A percentile compares a stretch with the other conserved stretches of the same genome.
phyloP scores from a whole-genome alignment of 345 rosid species.

The Draba incana region DNA sequence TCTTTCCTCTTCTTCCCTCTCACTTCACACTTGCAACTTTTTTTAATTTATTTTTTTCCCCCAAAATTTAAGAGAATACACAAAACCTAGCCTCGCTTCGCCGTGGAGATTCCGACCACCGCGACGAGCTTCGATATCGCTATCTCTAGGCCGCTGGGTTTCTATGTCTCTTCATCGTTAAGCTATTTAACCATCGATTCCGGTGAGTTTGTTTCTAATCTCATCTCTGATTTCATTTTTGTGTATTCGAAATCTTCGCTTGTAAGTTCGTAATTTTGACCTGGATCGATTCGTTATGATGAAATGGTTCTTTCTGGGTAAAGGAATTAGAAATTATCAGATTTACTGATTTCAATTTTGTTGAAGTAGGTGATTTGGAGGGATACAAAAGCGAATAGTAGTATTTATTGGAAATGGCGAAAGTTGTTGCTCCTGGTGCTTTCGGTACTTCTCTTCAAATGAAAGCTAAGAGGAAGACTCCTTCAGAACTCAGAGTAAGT shows the following conservation, averaged over 20 bases:
- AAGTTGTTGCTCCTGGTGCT: constrained; percentile 64
- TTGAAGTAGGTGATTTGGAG: constrained; percentile 27
- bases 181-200: constrained; percentile 24
- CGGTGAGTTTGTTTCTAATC: constrained; percentile 20
- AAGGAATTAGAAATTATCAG: not conserved
- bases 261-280: not conserved
- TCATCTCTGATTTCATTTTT: constrained; percentile 22
- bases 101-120: constrained; percentile 28
- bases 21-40: constrained; percentile 14
- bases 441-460: constrained; percentile 52
- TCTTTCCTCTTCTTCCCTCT: constrained; percentile 39
- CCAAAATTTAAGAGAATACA: not conserved
- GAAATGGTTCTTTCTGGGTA: not conserved
- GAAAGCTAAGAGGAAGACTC: constrained; percentile 73
- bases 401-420: constrained; percentile 51
- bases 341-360: not conserved
- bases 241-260: not conserved
- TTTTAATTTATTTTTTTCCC: not conserved
- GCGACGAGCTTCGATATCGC: constrained; percentile 22
- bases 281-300: not conserved
- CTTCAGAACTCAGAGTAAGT: constrained; percentile 80
- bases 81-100: constrained; percentile 13
- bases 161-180: constrained; percentile 7
- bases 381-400: constrained; percentile 19
- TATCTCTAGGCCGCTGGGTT: constrained; percentile 25